Percentiles rank a stretch among this genome's conserved stretches.
These are phyloP conservation scores for Coleophoma cylindrospora DNA, from an alignment of 2,329 filamentous ascomycete species.

Conservation along the genomic window DNA sequence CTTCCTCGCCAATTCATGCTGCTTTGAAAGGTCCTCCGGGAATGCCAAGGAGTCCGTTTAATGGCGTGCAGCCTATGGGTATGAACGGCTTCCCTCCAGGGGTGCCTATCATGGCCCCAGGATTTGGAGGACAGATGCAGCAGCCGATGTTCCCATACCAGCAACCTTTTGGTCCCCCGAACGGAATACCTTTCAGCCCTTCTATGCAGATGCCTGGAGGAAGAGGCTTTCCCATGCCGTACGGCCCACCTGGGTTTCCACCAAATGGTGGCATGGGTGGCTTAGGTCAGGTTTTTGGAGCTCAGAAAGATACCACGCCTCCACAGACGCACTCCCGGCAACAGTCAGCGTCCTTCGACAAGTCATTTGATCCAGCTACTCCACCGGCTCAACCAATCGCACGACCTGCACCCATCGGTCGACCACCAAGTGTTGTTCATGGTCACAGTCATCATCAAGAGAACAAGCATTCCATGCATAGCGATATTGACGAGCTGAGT, in stretches of 20 bases:
- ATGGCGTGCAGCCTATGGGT: conserved; percentile 47
- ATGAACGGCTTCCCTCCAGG: conserved; percentile 50
- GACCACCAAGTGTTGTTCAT: conserved; percentile 69
- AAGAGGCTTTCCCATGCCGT: conserved; percentile 28
- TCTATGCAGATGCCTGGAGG: conserved; percentile 56
- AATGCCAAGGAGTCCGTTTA: conserved; percentile 35
- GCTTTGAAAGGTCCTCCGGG: conserved; percentile 54
- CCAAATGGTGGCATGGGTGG: conserved; percentile 32
- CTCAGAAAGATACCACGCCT: conserved; percentile 32
- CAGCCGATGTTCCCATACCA: conserved; percentile 49
- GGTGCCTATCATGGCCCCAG: conserved; percentile 32
- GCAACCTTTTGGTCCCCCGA: conserved; percentile 41
- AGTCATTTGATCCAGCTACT: conserved; percentile 34
- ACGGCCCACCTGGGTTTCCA: conserved; percentile 50
- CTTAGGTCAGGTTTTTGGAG: conserved; percentile 34
- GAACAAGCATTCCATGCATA: conserved; percentile 31
- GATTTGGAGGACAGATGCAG: conserved; percentile 32
- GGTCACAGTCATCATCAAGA: conserved; percentile 37
- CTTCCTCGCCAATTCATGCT: conserved; percentile 57
- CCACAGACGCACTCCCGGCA: conserved; percentile 67
- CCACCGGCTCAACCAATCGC: conserved; percentile 67
- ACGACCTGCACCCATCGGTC: conserved; percentile 80
- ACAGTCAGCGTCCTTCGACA: conserved; percentile 65
- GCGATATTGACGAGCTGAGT: conserved; percentile 66
- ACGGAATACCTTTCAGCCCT: conserved; percentile 48